phyloP scores from a whole-genome alignment of 1,139 yeast genomes.

The Hanseniaspora sp. region DNA sequence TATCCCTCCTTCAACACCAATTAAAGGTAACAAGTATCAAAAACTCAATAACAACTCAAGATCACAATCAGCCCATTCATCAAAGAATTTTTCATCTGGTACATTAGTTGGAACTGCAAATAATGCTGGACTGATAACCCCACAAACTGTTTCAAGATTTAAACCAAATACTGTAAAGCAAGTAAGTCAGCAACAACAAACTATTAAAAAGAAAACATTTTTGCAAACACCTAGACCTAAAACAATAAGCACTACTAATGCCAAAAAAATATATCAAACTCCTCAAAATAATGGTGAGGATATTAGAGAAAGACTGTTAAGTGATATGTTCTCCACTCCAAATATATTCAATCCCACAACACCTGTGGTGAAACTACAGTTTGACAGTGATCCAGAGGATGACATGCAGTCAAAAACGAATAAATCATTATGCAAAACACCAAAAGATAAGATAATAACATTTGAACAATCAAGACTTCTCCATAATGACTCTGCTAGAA shows the following conservation, averaged over 20 bases:
- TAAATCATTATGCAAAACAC: conserved; percentile 22
- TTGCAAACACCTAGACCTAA: conserved; percentile 10
- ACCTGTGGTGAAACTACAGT: conserved; percentile 10
- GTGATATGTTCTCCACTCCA: conserved; percentile 12
- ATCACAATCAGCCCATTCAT: conserved; percentile 8
- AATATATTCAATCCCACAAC: conserved; percentile 8
- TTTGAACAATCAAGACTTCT: conserved; percentile 20
- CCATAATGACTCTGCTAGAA: conserved; percentile 16
- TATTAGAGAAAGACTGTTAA: conserved; percentile 9
- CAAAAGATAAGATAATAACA: conserved; percentile 25
- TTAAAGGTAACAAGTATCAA: conserved; percentile 11
- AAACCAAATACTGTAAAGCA: conserved; percentile 3
- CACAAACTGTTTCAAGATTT: conserved; percentile 16
- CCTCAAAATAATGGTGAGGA: conserved; percentile 11
- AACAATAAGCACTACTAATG: background rate
- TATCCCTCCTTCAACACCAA: conserved; percentile 12
- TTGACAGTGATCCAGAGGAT: conserved; percentile 11
- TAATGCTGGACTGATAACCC: conserved; percentile 11
- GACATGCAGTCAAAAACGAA: conserved; percentile 4
- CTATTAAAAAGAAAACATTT: conserved; percentile 1
- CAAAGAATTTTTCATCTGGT: background rate
- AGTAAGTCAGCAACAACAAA: background rate
- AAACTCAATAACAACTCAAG: conserved; percentile 9
- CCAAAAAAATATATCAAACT: conserved; percentile 4
- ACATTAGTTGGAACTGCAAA: background rate